A percentile compares a stretch with the other conserved stretches of the same genome.
phyloP scores from a whole-genome alignment of 2,329 filamentous ascomycete species.

The Neopestalotiopsis rosae region DNA sequence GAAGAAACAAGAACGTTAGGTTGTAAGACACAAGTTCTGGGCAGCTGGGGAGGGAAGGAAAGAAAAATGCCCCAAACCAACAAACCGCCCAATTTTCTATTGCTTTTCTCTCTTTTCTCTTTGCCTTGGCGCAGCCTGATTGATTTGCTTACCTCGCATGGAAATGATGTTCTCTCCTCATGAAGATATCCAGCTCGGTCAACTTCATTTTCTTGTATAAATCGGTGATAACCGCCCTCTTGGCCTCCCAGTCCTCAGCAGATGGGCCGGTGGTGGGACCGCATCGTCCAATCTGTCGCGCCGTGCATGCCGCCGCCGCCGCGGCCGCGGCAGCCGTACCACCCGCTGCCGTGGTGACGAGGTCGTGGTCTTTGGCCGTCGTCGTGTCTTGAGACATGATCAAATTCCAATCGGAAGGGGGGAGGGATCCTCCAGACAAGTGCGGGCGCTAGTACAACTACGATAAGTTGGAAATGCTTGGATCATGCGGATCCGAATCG shows the following conservation, averaged over 20 bases:
- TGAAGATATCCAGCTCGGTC: background rate
- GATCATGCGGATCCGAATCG: too few species aligned
- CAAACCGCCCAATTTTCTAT: too few species aligned
- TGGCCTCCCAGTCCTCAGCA: slow-evolving; percentile 9
- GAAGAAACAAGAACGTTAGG: too few species aligned
- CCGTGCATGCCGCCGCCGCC: background rate
- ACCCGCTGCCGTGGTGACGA: background rate
- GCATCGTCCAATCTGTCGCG: background rate
- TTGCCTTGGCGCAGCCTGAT: slow-evolving; percentile 1
- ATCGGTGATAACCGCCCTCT: background rate
- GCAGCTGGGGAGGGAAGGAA: background rate
- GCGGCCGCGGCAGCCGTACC: background rate
- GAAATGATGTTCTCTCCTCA: slow-evolving; percentile 10
- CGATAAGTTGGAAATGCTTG: too few species aligned
- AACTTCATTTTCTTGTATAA: slow-evolving; percentile 11
- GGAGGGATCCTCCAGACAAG: too few species aligned
- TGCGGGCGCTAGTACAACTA: too few species aligned
- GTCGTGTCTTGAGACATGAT: slow-evolving; percentile 2
- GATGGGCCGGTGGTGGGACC: slow-evolving; percentile 14
- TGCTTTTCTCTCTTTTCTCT: background rate
- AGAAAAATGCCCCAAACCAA: background rate
- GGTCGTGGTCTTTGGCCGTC: background rate
- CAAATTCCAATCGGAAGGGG: background rate
- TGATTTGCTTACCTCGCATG: slow-evolving; percentile 8
- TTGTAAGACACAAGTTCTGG: background rate